These are phyloP conservation scores for Pyrenophora seminiperda DNA, from an alignment of 2,329 filamentous ascomycete genomes.

Conservation along the genomic window DNA sequence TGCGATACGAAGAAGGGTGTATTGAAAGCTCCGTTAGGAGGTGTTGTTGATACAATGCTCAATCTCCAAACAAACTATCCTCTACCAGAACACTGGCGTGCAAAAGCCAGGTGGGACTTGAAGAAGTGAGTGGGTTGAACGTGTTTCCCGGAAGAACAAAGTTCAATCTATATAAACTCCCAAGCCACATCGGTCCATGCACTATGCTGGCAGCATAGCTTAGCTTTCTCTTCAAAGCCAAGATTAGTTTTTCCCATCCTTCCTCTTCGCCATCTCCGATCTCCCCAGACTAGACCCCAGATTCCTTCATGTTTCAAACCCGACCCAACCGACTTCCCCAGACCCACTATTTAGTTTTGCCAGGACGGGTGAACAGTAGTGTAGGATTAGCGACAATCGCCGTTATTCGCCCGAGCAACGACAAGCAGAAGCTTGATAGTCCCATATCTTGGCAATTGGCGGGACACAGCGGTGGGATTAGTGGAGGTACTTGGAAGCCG, in stretches of 20 bases:
- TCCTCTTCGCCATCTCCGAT: conserved; percentile 3
- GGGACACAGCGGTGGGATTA: conserved; percentile 14
- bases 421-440: conserved; percentile 9
- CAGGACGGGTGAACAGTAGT: too few species aligned
- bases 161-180: conserved; percentile 38
- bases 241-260: too few species aligned
- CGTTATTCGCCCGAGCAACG: neutral
- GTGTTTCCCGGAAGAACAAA: too few species aligned
- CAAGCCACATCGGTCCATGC: conserved; percentile 30
- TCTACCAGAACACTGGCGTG: conserved; percentile 12
- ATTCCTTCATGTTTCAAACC: conserved; percentile 5
- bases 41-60: neutral
- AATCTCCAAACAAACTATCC: conserved; percentile 5
- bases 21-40: neutral
- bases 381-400: neutral
- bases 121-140: conserved; percentile 13
- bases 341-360: conserved; percentile 10
- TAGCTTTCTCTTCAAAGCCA: conserved; percentile 20
- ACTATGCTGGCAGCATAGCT: conserved; percentile 5
- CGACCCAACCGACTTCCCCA: conserved; percentile 17
- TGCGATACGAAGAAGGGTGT: too few species aligned
- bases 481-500: conserved; percentile 22
- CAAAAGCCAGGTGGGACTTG: conserved; percentile 2
- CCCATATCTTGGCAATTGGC: conserved; percentile 14
- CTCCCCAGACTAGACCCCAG: too few species aligned